A percentile compares a stretch with the other conserved stretches of the same genome.
Evolutionary conservation across 148 eudicot species (phyloP).

Genomic region (Rhododendron ferrugineum): DNA sequence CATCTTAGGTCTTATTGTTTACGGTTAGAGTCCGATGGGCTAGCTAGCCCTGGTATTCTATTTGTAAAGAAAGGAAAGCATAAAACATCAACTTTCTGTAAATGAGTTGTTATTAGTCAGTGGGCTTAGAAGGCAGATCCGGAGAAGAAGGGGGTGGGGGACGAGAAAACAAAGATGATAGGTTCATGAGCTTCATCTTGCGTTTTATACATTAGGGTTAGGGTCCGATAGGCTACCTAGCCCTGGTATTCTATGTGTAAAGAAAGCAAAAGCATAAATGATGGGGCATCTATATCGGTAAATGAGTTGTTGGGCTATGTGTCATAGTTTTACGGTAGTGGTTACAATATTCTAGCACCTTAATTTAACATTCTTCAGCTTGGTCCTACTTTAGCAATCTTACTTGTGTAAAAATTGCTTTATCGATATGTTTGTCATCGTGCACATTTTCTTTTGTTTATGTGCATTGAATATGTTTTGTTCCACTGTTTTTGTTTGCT

Average conservation of each 20-base stretch:
- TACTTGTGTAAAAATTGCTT: not conserved
- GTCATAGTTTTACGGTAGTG: not conserved
- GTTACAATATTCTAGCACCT: not conserved
- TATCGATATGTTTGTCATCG: not conserved
- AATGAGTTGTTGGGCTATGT: not conserved
- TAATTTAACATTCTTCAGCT: not conserved
- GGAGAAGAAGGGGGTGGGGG: not conserved
- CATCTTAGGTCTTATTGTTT: not conserved
- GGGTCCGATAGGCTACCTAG: not conserved
- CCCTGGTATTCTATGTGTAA: not conserved
- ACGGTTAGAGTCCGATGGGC: not conserved
- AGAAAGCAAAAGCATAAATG: not conserved
- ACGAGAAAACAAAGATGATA: not conserved
- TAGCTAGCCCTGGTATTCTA: not conserved
- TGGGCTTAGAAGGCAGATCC: not conserved
- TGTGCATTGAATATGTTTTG: not conserved
- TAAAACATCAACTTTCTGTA: not conserved
- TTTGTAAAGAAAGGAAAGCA: not conserved
- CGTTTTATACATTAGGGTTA: not conserved
- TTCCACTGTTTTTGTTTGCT: not conserved
- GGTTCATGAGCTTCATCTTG: not conserved
- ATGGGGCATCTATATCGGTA: not conserved
- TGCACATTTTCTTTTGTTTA: not conserved
- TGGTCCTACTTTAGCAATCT: not conserved
- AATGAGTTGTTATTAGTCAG: too few relatives aligned